Evolutionary conservation across 345 rosid species (phyloP).

Genomic region (Eucalyptus fibrosa): DNA sequence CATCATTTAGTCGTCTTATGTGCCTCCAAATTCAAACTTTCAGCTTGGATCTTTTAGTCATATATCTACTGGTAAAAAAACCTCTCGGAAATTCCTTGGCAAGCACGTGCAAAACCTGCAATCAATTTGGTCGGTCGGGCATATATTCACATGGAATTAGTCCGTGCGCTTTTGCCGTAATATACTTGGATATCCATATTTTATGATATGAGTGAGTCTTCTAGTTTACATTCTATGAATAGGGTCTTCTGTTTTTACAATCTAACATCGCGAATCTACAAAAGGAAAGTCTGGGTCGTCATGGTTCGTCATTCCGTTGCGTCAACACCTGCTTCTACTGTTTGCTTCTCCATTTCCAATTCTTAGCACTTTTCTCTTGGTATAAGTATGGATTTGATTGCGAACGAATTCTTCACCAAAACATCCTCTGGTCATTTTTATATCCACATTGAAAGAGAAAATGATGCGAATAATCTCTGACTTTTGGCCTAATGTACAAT

Average conservation of each 20-base stretch:
- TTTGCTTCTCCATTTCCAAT: background rate
- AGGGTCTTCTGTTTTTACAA: background rate
- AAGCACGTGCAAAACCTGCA: background rate
- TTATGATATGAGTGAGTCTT: background rate
- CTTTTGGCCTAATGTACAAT: background rate
- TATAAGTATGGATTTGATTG: background rate
- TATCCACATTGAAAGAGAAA: background rate
- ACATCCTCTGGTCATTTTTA: background rate
- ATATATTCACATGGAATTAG: background rate
- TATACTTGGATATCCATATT: background rate
- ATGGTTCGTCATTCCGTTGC: background rate
- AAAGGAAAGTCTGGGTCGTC: background rate
- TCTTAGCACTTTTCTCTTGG: background rate
- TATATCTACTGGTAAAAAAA: background rate
- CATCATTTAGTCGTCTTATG: background rate
- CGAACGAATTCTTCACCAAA: background rate
- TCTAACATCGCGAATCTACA: background rate
- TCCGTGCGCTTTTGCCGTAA: background rate
- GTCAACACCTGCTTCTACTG: background rate
- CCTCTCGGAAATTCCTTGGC: background rate
- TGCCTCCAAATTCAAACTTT: background rate
- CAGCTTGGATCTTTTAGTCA: background rate
- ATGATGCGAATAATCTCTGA: background rate
- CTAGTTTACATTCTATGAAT: background rate
- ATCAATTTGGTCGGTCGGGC: background rate